Evolutionary conservation across 306 rosid genomes (phyloP).

Genomic region (Cicer arietinum): DNA sequence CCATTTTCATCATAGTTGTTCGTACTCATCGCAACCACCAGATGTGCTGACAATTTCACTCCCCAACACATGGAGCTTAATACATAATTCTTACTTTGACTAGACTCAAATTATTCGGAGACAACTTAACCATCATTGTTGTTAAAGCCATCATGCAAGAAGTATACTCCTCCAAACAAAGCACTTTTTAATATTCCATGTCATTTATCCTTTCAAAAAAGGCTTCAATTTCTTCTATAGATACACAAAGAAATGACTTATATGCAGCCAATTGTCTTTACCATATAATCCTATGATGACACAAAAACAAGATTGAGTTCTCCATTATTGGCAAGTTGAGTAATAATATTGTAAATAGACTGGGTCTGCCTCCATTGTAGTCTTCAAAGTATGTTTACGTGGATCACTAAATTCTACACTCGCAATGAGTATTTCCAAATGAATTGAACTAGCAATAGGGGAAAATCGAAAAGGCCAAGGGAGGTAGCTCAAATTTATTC

Average conservation of each 20-base stretch:
- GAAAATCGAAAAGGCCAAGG: conserved; percentile 64
- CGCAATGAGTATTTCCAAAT: conserved; percentile 73
- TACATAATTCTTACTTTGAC: conserved; percentile 76
- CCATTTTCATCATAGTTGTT: too few relatives aligned
- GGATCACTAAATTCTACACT: conserved; percentile 56
- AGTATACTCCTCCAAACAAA: not conserved
- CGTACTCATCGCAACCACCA: conserved; percentile 77
- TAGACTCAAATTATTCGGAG: conserved; percentile 73
- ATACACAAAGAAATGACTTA: conserved; percentile 55
- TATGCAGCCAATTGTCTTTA: conserved; percentile 70
- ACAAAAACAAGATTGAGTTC: conserved; percentile 91
- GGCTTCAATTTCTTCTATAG: conserved; percentile 71
- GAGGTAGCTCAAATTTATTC: too few relatives aligned
- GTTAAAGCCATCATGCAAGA: conserved; percentile 69
- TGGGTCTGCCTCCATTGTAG: conserved; percentile 63
- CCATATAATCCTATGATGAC: conserved; percentile 83
- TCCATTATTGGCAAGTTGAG: conserved; percentile 82
- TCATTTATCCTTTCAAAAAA: conserved; percentile 59
- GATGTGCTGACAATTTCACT: conserved; percentile 81
- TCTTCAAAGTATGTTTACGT: conserved; percentile 74
- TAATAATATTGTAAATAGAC: conserved; percentile 62
- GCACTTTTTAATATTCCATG: not conserved
- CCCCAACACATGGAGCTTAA: conserved; percentile 94
- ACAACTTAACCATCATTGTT: conserved; percentile 53
- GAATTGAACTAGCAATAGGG: conserved; percentile 90